phyloP scores from a whole-genome alignment of 371 early-diverging fungal genomes.

The Apophysomyces trapeziformis region DNA sequence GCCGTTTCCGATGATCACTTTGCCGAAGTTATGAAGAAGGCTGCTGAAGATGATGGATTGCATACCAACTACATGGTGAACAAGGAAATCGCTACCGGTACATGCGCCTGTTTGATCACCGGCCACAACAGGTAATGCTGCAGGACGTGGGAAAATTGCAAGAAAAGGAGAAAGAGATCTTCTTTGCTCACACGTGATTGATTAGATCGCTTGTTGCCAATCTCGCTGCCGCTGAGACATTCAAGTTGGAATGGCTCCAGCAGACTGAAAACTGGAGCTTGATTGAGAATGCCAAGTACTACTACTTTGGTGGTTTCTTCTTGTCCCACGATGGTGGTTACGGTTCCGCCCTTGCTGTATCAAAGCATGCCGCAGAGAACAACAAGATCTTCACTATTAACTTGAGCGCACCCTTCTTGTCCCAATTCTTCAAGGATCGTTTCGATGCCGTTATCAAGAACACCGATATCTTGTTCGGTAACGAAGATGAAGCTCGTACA shows the following conservation, averaged over 20 bases:
- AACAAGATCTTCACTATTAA: slow-evolving; percentile 83
- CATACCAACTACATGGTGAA: slow-evolving; percentile 80
- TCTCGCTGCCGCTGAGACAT: slow-evolving; percentile 92
- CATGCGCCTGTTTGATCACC: slow-evolving; percentile 94
- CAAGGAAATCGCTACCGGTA: slow-evolving; percentile 83
- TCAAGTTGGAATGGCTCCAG: slow-evolving; percentile 74
- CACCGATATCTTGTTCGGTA: slow-evolving; percentile 92
- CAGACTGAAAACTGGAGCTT: slow-evolving; percentile 81
- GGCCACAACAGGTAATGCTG: slow-evolving; percentile 76
- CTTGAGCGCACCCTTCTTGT: slow-evolving; percentile 94
- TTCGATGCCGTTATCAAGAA: slow-evolving; percentile 82
- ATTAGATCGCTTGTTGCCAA: slow-evolving; percentile 86
- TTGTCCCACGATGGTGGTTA: slow-evolving; percentile 78
- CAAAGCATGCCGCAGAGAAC: slow-evolving; percentile 84
- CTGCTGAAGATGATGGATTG: slow-evolving; percentile 87
- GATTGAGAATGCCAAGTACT: slow-evolving; percentile 88
- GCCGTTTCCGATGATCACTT: slow-evolving; percentile 88
- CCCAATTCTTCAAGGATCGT: slow-evolving; percentile 89
- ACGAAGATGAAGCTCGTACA: slow-evolving; percentile 93
- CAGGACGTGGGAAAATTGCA: not conserved
- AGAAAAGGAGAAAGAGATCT: too few relatives aligned
- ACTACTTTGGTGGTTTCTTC: slow-evolving; percentile 94
- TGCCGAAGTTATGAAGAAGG: slow-evolving; percentile 71
- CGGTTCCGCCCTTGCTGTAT: slow-evolving; percentile 75
- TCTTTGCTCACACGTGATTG: not conserved